Evolutionary conservation across 2,329 filamentous ascomycete species (phyloP).

Genomic region (Aureobasidium melanogenum): DNA sequence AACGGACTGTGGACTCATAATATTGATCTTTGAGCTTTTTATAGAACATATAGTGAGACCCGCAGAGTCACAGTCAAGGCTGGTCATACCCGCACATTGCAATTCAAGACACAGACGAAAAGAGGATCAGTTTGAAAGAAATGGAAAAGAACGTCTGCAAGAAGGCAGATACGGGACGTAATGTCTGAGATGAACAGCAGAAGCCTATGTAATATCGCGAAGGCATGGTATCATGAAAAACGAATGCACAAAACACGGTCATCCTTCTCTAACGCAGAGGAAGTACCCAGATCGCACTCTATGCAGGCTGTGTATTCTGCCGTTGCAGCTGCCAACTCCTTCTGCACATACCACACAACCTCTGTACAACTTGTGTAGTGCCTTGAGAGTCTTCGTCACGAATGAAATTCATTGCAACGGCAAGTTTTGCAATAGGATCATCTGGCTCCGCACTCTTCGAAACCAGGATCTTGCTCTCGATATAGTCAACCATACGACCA

Average conservation of each 20-base stretch:
- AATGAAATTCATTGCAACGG: constrained; percentile 41
- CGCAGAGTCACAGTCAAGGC: not conserved
- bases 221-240: constrained; percentile 9
- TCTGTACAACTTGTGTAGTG: constrained; percentile 39
- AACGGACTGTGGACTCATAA: not conserved
- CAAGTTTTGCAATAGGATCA: constrained; percentile 34
- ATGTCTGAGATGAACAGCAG: not conserved
- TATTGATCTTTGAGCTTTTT: not conserved
- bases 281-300: not conserved
- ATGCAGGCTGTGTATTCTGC: not conserved
- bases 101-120: not conserved
- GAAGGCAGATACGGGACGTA: not conserved
- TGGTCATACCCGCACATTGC: not conserved
- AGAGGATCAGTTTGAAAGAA: not conserved
- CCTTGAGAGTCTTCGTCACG: constrained; percentile 37
- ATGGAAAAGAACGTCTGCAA: not conserved
- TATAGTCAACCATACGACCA: constrained; percentile 43
- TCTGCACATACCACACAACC: constrained; percentile 41
- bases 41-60: not conserved
- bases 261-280: not conserved
- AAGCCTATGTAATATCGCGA: constrained; percentile 6
- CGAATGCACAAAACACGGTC: not conserved
- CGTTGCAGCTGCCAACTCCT: constrained; percentile 31
- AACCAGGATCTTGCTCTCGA: constrained; percentile 20
- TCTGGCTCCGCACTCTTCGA: constrained; percentile 26